Evolutionary conservation across 768 basidiomycete species (phyloP).

Genomic region (Naganishia friedmannii): DNA sequence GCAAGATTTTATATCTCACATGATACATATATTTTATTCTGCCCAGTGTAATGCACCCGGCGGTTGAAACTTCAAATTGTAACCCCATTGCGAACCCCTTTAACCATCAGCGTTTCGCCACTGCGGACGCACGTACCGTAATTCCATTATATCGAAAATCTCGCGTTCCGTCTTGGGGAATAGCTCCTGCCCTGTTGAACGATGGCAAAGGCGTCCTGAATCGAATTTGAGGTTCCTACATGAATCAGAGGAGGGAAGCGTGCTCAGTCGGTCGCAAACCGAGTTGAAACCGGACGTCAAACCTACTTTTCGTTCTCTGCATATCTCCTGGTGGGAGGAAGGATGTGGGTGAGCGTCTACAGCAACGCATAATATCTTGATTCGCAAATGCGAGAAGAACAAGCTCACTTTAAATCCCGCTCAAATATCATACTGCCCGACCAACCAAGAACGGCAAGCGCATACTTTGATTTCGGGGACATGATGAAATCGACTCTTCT

Average conservation of each 20-base stretch:
- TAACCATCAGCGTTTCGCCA: constrained; percentile 48
- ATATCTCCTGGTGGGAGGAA: constrained; percentile 35
- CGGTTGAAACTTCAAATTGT: neutral
- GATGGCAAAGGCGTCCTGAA: constrained; percentile 26
- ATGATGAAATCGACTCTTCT: constrained; percentile 82
- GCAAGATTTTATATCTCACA: constrained; percentile 59
- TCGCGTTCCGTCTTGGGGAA: constrained; percentile 46
- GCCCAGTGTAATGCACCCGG: no score
- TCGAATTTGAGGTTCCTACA: constrained; percentile 28
- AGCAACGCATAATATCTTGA: neutral
- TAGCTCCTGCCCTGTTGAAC: constrained; percentile 42
- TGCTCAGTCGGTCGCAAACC: neutral
- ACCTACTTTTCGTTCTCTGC: constrained; percentile 39
- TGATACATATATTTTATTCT: neutral
- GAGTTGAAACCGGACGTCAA: neutral
- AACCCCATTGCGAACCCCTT: neutral
- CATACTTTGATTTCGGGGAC: constrained; percentile 71
- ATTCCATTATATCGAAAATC: constrained; percentile 44
- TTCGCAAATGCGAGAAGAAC: neutral
- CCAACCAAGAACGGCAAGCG: constrained; percentile 89
- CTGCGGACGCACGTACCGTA: constrained; percentile 47
- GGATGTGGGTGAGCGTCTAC: neutral
- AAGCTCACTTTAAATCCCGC: constrained; percentile 64
- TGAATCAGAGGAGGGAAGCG: neutral
- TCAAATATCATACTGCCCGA: constrained; percentile 88